A percentile compares a stretch with the other conserved stretches of the same genome.
Conservation (phyloP, 2,329 filamentous ascomycete species). For the Ascochyta rabiei region DNA sequence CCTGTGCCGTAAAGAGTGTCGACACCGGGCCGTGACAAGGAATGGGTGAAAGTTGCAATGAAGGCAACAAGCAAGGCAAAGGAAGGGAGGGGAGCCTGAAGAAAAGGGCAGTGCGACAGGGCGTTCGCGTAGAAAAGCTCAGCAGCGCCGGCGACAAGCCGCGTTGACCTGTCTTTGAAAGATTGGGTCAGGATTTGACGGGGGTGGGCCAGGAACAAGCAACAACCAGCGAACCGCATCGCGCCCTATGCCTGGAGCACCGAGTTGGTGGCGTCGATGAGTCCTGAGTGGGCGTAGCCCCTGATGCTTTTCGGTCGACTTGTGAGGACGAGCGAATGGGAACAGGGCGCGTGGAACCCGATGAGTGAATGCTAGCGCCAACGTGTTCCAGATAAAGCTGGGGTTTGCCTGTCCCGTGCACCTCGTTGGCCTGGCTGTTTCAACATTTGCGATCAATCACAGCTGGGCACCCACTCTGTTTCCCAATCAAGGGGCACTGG, state of each 20-base stretch:
- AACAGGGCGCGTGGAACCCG: conserved; percentile 9
- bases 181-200: conserved; percentile 33
- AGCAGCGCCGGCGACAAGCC: conserved; percentile 24
- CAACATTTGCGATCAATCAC: conserved; percentile 20
- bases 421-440: conserved; percentile 30
- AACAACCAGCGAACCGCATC: conserved; percentile 26
- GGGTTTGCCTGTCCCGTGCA: conserved; percentile 22
- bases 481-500: conserved; percentile 17
- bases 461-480: conserved; percentile 17
- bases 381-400: conserved; percentile 35
- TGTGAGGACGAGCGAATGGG: conserved; percentile 21
- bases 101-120: conserved; percentile 27
- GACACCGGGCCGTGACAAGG: conserved; percentile 44
- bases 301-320: conserved; percentile 22
- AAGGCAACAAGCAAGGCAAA: conserved; percentile 34
- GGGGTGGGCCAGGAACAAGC: conserved; percentile 28
- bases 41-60: conserved; percentile 33
- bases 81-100: conserved; percentile 35
- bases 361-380: conserved; percentile 23
- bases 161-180: conserved; percentile 33
- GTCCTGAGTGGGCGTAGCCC: conserved; percentile 21
- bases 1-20: conserved; percentile 48
- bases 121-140: conserved; percentile 18
- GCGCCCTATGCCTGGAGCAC: conserved; percentile 9
- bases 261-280: conserved; percentile 9